Base-by-base conservation (phyloP, 306 rosid species). In the Pterocarpus santalinus region DNA sequence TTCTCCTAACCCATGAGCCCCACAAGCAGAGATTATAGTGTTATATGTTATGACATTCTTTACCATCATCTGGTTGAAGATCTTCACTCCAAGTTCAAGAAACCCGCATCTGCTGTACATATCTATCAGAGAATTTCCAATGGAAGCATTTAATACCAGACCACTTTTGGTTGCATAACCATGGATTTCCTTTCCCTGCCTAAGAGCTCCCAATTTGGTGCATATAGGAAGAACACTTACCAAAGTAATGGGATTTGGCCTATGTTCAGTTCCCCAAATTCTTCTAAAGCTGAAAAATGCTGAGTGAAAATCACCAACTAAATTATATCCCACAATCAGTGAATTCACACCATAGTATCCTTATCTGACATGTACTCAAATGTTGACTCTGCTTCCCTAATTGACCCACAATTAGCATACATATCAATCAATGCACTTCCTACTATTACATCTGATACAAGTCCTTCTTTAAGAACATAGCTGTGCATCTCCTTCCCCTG, bases 151-250 rank as follows among this genome's bases (percentile, higher is more conserved):
- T 62, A 17, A 73, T 46, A 56, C 79, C 57, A 82, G 35, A 34
- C 80, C 72, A 58, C 80, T 87, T 83, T 64, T 82, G 11, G 72
- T 87, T 58, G 83, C 88, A 68, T 87, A 83, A 64, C 88, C 78
- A 76, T 87, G 90, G 39, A 87, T 82, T 80, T 87, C 87, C 83
- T 87, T 85, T 62, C 87, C 90, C 65, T 76, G 83, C 46, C 85
- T 76, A 62, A 82, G 56, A 66, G 85, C 80, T 51, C 88, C 88
- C 68, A 80, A 35, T 61, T 76, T 83, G 69, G 87, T 80, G 83
- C 88, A 87, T 46, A 85, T 52, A 44, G 90, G 88, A 87, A 87
- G 88, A 74, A 82, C 78, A 77, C 83, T 76, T 1, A 85, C 49
- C 35, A 85, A 77, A 64, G 88, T 87, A 51, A 87, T 60, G 74